Percentiles rank a stretch among this genome's conserved stretches.
Conservation (phyloP, 805 yeast species). For the Sungouiella blattae region DNA sequence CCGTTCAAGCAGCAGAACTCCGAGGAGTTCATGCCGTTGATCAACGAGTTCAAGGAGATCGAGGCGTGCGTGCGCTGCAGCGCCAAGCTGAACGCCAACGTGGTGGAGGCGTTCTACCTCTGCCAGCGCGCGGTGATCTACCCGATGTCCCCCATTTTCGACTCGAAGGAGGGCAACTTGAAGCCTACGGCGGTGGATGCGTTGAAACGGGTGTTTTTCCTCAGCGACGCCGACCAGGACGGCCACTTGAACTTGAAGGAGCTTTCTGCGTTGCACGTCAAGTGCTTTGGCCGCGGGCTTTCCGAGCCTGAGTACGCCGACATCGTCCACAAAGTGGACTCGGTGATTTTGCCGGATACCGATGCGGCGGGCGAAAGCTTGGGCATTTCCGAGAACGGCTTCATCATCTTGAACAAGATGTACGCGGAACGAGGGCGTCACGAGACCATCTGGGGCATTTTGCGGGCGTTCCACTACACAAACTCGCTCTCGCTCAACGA, state of each 20-base stretch:
- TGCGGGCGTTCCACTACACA: constrained; percentile 85
- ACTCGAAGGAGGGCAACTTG: constrained; percentile 80
- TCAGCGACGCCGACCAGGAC: constrained; percentile 89
- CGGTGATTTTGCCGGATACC: constrained; percentile 23
- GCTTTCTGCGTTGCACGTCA: constrained; percentile 62
- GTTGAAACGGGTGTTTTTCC: constrained; percentile 71
- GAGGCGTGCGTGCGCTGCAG: constrained; percentile 89
- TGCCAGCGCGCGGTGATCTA: constrained; percentile 92
- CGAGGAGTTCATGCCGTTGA: constrained; percentile 81
- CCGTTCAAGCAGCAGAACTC: constrained; percentile 44
- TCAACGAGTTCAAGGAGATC: constrained; percentile 89
- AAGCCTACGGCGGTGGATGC: constrained; percentile 79
- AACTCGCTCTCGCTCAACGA: constrained; percentile 85
- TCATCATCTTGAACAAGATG: constrained; percentile 69
- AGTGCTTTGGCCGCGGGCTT: constrained; percentile 58
- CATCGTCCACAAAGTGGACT: constrained; percentile 31
- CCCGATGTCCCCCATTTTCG: constrained; percentile 90
- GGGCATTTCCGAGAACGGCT: constrained; percentile 65
- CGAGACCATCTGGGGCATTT: constrained; percentile 95
- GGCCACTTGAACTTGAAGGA: constrained; percentile 74
- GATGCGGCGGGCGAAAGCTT: constrained; percentile 9
- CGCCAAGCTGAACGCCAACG: constrained; percentile 79
- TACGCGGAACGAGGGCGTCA: constrained; percentile 92
- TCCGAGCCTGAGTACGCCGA: constrained; percentile 33
- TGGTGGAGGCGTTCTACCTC: constrained; percentile 86